Evolutionary conservation across 768 basidiomycete species (phyloP), one percentile per base, ranked within the genome.

Genomic region (Tricholoma hemisulphureum): DNA sequence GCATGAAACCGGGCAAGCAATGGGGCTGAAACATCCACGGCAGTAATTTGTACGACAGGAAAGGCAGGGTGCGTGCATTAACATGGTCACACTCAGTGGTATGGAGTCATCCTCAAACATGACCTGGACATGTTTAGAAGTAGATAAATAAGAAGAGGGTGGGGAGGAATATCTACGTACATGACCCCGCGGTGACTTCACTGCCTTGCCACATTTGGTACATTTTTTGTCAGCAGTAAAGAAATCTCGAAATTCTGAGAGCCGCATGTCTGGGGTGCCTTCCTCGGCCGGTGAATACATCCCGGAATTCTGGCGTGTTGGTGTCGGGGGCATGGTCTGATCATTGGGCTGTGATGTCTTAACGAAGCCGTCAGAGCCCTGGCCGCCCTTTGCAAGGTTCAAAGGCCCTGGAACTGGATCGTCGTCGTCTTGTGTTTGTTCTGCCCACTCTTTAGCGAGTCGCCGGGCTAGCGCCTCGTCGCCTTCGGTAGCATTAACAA

Each of bases 11-110:
- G 71, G 60, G 62, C 83, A 84, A 37, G 58, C 34, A 21, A 78
- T 35, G 4, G 72, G 67, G 11, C 62, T 65, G 63, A 80, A 77
- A 65, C 83, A 84, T 9, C 81, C 82, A 53, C 82, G 69, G 65
- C 82, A 83, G 58, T 81, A 75, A 48, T 73, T 76, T 2, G 71
- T 77, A 6, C 69, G 66, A 68, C 82, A 84, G 0, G 71, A 65
- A 16, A 64, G 51, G 66, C 83, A 83, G 3, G 70, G 61, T 1
- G 73, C 75, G 58, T 83, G 82, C 8, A 83, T 72, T 7, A 82
- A 67, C 37, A 61, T 53, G 14, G 60, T 53, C 51, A 77, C 57
- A 50, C 65, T 69, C 6, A 70, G 68, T 2, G 75, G 72, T 4
- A 70, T 56, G 14, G 37, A 43, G 23, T 67, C 64, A 18, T 64